These are phyloP conservation scores for Nyctanthes arbortristis DNA, from an alignment of 257 asterid species.

Conservation along the genomic window DNA sequence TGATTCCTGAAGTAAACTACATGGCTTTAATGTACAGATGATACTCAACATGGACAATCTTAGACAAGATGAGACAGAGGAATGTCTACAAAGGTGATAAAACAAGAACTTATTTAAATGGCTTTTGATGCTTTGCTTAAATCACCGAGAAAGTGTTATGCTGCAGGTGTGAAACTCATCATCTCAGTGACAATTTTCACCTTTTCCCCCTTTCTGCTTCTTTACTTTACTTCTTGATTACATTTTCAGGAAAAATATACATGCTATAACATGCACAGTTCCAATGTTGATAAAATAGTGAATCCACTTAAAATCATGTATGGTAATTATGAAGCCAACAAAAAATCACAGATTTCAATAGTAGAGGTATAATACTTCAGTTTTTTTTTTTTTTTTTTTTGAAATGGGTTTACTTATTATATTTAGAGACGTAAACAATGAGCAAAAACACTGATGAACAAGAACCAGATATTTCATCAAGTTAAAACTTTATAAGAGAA, in stretches of 20 bases:
- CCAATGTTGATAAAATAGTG: background rate
- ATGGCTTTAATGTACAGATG: conserved; percentile 28
- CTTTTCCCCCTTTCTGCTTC: too few species aligned
- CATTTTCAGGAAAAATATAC: too few species aligned
- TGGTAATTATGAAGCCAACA: background rate
- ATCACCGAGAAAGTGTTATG: background rate
- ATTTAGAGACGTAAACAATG: too few species aligned
- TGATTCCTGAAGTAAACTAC: conserved; percentile 67
- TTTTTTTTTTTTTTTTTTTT: too few species aligned
- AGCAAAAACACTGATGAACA: background rate
- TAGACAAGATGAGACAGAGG: background rate
- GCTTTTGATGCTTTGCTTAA: background rate
- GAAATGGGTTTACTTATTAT: too few species aligned
- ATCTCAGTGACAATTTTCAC: too few species aligned
- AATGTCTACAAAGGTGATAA: background rate
- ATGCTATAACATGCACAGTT: too few species aligned
- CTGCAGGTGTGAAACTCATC: background rate
- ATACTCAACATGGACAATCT: background rate
- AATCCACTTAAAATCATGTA: background rate
- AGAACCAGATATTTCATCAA: background rate
- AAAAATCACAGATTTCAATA: background rate
- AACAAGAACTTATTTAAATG: background rate
- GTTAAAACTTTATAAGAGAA: background rate
- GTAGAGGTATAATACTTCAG: background rate
- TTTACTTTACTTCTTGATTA: too few species aligned